Conservation (phyloP, 2,329 filamentous ascomycete species). For the Fusarium luffae region DNA sequence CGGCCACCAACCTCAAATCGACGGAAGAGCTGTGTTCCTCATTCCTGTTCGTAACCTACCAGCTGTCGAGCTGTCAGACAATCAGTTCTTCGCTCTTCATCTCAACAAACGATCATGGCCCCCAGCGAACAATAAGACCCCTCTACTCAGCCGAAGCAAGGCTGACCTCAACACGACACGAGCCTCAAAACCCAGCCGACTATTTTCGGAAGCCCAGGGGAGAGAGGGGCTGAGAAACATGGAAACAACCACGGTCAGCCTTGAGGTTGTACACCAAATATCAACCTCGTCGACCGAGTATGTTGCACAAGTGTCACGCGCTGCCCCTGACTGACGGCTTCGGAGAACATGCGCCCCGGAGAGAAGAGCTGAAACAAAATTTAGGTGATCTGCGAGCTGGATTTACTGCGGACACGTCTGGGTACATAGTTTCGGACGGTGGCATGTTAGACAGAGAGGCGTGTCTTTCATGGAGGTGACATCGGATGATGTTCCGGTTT, state of each 20-base stretch:
- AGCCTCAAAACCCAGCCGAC: background rate
- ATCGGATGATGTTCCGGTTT: conserved; percentile 58
- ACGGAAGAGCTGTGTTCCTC: no score
- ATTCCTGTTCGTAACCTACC: background rate
- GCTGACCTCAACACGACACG: background rate
- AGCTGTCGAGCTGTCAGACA: accelerated
- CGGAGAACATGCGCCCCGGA: conserved; percentile 46
- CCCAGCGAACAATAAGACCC: background rate
- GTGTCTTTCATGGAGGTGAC: conserved; percentile 51
- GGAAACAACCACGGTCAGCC: conserved; percentile 38
- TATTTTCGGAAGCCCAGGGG: conserved; percentile 35
- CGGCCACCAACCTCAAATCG: accelerated
- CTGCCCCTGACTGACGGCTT: conserved; percentile 51
- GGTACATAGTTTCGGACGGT: conserved; percentile 55
- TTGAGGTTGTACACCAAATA: conserved; percentile 48
- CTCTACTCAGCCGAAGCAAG: background rate
- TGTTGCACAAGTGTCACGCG: conserved; percentile 47
- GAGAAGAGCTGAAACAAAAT: conserved; percentile 18
- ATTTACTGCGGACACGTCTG: conserved; percentile 58
- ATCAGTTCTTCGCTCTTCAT: background rate
- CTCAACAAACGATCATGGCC: no score
- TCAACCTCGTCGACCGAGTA: conserved; percentile 46
- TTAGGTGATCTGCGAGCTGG: background rate
- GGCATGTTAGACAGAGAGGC: conserved; percentile 56
- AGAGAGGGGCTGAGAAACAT: conserved; percentile 3